phyloP scores from a whole-genome alignment of 176 grass and related monocot genomes.

The Aegilops speltoides region DNA sequence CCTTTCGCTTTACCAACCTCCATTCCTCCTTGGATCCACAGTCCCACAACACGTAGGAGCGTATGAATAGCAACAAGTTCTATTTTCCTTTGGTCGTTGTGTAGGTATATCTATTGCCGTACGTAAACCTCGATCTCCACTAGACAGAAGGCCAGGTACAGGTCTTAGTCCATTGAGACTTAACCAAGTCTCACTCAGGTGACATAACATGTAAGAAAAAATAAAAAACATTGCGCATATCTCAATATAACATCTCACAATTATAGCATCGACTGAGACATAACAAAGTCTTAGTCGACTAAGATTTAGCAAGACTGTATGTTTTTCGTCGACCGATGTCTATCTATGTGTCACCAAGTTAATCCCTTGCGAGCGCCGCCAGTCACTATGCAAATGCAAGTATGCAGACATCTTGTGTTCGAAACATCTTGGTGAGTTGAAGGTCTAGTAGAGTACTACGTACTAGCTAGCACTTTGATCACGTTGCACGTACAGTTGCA shows the following conservation, averaged over 20 bases:
- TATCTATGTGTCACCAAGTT: conserved; percentile 27
- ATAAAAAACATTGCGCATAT: no score
- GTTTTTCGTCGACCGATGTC: background rate
- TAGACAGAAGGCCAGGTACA: background rate
- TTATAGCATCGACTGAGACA: no score
- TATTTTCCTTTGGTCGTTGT: background rate
- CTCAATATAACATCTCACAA: no score
- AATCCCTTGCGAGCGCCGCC: background rate
- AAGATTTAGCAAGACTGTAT: no score
- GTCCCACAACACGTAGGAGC: background rate
- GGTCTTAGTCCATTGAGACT: no score
- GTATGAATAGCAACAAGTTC: background rate
- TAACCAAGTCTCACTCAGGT: no score
- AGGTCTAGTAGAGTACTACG: background rate
- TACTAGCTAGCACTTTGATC: background rate
- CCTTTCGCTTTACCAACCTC: conserved; percentile 58
- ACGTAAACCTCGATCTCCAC: conserved; percentile 22
- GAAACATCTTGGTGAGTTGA: background rate
- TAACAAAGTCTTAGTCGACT: no score
- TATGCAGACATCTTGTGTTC: background rate
- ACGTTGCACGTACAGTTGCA: background rate
- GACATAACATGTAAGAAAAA: no score
- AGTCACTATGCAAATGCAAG: background rate
- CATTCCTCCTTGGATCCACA: background rate
- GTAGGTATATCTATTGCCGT: conserved; percentile 5